Evolutionary conservation across 1,284 basidiomycete genomes (phyloP).

Genomic region (Leccinum pachyderme): DNA sequence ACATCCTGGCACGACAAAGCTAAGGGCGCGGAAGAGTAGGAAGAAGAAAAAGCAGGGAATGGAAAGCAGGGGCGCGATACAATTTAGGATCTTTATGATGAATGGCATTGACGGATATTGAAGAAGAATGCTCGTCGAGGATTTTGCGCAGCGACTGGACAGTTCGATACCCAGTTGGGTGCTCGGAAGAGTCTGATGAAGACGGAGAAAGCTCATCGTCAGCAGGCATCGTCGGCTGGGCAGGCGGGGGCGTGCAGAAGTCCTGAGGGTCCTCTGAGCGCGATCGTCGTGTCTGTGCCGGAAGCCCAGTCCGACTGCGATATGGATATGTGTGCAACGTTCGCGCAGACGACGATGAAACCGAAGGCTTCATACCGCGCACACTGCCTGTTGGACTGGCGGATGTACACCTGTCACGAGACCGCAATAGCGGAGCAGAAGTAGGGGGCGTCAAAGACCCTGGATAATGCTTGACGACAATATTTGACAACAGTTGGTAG

Average conservation of each 20-base stretch:
- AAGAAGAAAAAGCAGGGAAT: conserved; percentile 27
- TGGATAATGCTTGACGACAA: conserved; percentile 43
- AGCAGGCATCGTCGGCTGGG: conserved; percentile 50
- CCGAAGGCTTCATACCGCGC: conserved; percentile 7
- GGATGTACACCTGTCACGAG: conserved; percentile 22
- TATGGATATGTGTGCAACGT: conserved; percentile 11
- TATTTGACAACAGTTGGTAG: conserved; percentile 56
- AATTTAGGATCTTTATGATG: conserved; percentile 13
- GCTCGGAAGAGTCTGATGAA: conserved; percentile 44
- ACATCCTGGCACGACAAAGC: conserved; percentile 23
- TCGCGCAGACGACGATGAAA: conserved; percentile 14
- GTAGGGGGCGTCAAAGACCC: conserved; percentile 35
- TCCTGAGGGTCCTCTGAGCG: conserved; percentile 41
- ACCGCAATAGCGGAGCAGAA: conserved; percentile 31
- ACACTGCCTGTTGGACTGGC: conserved; percentile 19
- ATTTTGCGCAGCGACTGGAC: conserved; percentile 67
- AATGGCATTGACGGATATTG: conserved; percentile 21
- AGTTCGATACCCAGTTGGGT: conserved; percentile 55
- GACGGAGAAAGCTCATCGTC: conserved; percentile 52
- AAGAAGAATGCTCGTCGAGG: conserved; percentile 52
- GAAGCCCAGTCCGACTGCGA: conserved; percentile 9
- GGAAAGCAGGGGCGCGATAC: conserved; percentile 16
- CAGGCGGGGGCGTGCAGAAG: conserved; percentile 17
- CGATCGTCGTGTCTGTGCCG: conserved; percentile 25
- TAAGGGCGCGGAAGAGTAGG: conserved; percentile 28